Percentiles rank a stretch among this genome's conserved stretches.
Evolutionary conservation across 2,329 filamentous ascomycete genomes (phyloP).

Genomic region (Pseudocercospora crystallina): DNA sequence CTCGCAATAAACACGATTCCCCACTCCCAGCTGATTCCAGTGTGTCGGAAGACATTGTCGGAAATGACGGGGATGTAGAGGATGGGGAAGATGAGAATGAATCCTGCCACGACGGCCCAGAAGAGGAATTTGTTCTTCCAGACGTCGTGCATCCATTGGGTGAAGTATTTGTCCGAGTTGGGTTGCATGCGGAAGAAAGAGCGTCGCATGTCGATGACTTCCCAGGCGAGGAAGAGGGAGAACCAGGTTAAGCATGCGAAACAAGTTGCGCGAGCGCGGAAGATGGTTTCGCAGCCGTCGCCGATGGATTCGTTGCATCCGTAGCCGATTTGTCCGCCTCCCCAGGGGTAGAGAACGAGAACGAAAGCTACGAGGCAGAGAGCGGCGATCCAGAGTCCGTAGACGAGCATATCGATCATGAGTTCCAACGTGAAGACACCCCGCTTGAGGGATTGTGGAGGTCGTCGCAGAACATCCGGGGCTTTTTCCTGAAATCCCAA

Average conservation of each 20-base stretch:
- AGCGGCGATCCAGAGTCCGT: slow-evolving; percentile 74
- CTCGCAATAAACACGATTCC: slow-evolving; percentile 63
- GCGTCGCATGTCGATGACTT: slow-evolving; percentile 70
- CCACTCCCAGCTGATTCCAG: slow-evolving; percentile 68
- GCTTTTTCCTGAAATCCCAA: slow-evolving; percentile 76
- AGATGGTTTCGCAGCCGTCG: slow-evolving; percentile 60
- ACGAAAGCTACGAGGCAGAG: slow-evolving; percentile 62
- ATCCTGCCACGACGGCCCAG: slow-evolving; percentile 45
- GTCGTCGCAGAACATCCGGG: slow-evolving; percentile 74
- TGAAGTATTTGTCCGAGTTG: slow-evolving; percentile 58
- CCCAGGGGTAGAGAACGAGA: slow-evolving; percentile 63
- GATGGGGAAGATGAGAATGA: slow-evolving; percentile 47
- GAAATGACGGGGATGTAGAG: slow-evolving; percentile 69
- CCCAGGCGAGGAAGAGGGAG: slow-evolving; percentile 74
- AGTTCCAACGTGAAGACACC: slow-evolving; percentile 79
- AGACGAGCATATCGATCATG: slow-evolving; percentile 75
- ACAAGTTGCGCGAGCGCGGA: slow-evolving; percentile 69
- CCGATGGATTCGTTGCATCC: slow-evolving; percentile 62
- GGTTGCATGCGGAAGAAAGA: slow-evolving; percentile 76
- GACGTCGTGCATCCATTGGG: slow-evolving; percentile 66
- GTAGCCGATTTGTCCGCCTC: slow-evolving; percentile 50
- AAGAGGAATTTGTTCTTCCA: slow-evolving; percentile 69
- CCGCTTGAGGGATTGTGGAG: slow-evolving; percentile 66
- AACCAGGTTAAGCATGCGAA: slow-evolving; percentile 77
- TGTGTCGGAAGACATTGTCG: slow-evolving; percentile 64